Base-by-base conservation (phyloP, 2,329 filamentous ascomycete species). In the Nemania bipapillata region DNA sequence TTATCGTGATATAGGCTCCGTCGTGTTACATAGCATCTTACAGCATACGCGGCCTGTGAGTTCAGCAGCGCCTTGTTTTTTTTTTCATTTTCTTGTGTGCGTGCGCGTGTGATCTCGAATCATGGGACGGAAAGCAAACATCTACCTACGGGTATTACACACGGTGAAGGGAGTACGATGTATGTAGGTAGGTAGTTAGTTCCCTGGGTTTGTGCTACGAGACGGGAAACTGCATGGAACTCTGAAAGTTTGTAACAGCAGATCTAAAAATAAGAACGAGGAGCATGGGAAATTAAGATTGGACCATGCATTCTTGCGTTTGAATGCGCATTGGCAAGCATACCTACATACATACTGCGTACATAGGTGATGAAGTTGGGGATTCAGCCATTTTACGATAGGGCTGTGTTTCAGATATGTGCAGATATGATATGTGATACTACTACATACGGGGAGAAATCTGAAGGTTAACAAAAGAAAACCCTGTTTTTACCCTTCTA, bases 1-100 rank as follows among this genome's bases (percentile, higher is more conserved):
- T 20, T 30, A 20, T 56, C 52, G 52, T 66, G 20, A 40, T 53
- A 22, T 28, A 26, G 26, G 45, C n/a, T 35, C 42, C 22, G 22
- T 28, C 22, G 22, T 37, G 47, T 45, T 37, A 28, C 35, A 30
- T 47, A 32, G 8, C 58, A 15, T 60, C 52, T 52, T 9, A 52
- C 35, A 61, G 24, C 30, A 15, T 61, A 45, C 11, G 35, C 30
- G 28, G 20, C 30, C 9, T 60, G 17, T 28, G 22, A 50, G 28
- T 50, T 12, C n/a, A 50, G 47, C 22, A 20, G 47, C 47, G 40
- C 2, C 17, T 45, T n/a, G 8, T 17, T 40, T 40, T 17, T 45
- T 45, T 20, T 17, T 15, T 40, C 40, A n/a, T n/a, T n/a, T n/a
- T n/a, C n/a, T n/a, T n/a, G n/a, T n/a, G n/a, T n/a, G n/a, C 4